Conservation (phyloP, 73 alveolate species). For the Durusdinium trenchii region DNA sequence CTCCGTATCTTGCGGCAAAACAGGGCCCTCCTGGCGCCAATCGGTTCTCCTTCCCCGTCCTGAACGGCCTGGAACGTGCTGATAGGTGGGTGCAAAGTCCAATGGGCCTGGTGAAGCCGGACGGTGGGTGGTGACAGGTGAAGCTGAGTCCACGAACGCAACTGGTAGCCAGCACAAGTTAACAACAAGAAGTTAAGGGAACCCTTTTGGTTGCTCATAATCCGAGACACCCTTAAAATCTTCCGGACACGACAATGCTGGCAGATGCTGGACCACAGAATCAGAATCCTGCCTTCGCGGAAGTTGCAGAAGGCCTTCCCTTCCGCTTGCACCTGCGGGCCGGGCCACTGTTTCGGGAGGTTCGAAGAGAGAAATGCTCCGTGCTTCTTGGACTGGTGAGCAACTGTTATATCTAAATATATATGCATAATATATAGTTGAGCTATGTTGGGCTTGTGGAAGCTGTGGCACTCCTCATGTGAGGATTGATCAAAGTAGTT, state of each 20-base stretch:
- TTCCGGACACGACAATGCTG: neutral
- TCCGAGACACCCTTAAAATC: too few species aligned
- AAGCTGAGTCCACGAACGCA: neutral
- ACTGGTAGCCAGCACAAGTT: neutral
- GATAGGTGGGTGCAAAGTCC: conserved; percentile 64
- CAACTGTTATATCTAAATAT: too few species aligned
- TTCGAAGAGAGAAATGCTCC: too few species aligned
- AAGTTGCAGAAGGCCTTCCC: conserved; percentile 67
- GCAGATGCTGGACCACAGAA: neutral
- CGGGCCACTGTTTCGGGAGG: too few species aligned
- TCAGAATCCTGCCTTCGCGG: conserved; percentile 29
- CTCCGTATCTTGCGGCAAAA: neutral
- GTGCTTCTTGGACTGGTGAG: too few species aligned
- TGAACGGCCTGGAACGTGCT: conserved; percentile 56
- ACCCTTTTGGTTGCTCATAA: too few species aligned
- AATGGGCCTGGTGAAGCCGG: conserved; percentile 26
- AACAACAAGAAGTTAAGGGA: neutral
- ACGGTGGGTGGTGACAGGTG: neutral
- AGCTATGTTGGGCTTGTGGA: too few species aligned
- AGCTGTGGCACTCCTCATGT: too few species aligned
- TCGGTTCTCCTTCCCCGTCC: neutral
- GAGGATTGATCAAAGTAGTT: too few species aligned
- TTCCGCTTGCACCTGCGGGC: conserved; percentile 56
- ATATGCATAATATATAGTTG: too few species aligned
- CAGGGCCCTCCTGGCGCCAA: neutral